Base-by-base conservation (phyloP, 2,329 filamentous ascomycete species). In the Karstenula rhodostoma region DNA sequence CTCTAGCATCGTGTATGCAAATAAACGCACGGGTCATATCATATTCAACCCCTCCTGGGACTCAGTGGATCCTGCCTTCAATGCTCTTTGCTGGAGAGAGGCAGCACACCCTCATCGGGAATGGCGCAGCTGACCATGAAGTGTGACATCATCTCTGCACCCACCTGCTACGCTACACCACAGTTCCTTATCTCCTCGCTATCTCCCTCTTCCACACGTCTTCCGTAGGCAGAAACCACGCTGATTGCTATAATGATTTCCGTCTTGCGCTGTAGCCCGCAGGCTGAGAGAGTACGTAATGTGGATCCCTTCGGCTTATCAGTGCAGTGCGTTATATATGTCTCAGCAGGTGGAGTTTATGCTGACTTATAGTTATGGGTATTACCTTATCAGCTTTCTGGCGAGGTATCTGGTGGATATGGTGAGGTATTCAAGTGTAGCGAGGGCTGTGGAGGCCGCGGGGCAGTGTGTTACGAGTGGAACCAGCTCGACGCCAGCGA, bases 321-420 rank as follows among this genome's bases (percentile, higher is more conserved):
- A 17, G 17, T n/a, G 73, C 67, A 70, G 67, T 2, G 58, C 68
- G 5, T 57, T 77, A 9, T 76, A 77, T 55, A 72, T 78, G 17
- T 63, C 77, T 37, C 73, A 66, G 70, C 75, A 75, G 57, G 67
- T 74, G 19, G 73, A 73, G 49, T 76, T 71, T 54, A 67, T 68
- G 0, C 58, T 77, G 52, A 68, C 71, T 8, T 75, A 76, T 57
- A 77, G 76, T 56, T 77, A 73, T 35, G 71, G 73, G 2, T 79
- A 76, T 50, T 78, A 74, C 72, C 59, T 78, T 1, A 67, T 76
- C 9, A 71, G 74, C 3, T 74, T 68, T 23, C 25, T 74, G 23
- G 71, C 69, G 9, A 67, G 64, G 53, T 63, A 68, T 7, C 66
- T 70, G 1, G 67, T 57, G 13, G 71, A 73, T 35, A 62, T 70